Base-by-base conservation (phyloP, 768 basidiomycete genomes). In the Amanita pseudoporphyria region DNA sequence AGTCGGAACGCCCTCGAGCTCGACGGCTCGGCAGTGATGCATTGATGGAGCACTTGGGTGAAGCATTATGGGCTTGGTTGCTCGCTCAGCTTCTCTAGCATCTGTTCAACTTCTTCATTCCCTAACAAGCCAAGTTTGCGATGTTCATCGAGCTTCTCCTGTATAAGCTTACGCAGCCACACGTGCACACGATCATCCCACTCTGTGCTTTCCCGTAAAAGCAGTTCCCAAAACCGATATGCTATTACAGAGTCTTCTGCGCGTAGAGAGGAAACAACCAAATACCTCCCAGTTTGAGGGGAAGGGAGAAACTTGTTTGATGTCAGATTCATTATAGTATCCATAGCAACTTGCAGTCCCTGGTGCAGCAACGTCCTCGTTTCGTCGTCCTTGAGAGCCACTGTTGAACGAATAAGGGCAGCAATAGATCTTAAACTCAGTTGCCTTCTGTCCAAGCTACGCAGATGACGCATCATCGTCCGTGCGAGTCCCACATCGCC, bases 201-300 rank as follows among this genome's bases (percentile, higher is more conserved):
- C 49, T 74, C 66, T 5, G 71, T 64, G 60, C 65, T 72, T 22
- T 60, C 59, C 51, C 60, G 65, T 10, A 84, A 44, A 52, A 83
- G 61, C 43, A 62, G 55, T 42, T 61, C 56, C 84, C 84, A 87
- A 60, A 84, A 84, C 39, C 64, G 62, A 65, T 70, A 82, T 1
- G 81, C 84, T 64, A 79, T 61, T 53, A 55, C 51, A 0, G 79
- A 71, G 40, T 79, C 71, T 16, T 71, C 63, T 30, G 71, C 68
- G 35, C 64, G 64, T 49, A 87, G 60, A n/a, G 79, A 71, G 6
- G 70, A 68, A 12, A 56, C 58, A 16, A 82, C 68, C 51, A 81
- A 75, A 56, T 67, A 68, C 56, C 71, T 73, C 18, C 76, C 82
- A 49, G 76, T 66, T 36, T 71, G 67, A 26, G 73, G 66, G 22